Evolutionary conservation across 2,329 filamentous ascomycete genomes (phyloP), one percentile per base, ranked within the genome.

Genomic region (Fusarium sp.): DNA sequence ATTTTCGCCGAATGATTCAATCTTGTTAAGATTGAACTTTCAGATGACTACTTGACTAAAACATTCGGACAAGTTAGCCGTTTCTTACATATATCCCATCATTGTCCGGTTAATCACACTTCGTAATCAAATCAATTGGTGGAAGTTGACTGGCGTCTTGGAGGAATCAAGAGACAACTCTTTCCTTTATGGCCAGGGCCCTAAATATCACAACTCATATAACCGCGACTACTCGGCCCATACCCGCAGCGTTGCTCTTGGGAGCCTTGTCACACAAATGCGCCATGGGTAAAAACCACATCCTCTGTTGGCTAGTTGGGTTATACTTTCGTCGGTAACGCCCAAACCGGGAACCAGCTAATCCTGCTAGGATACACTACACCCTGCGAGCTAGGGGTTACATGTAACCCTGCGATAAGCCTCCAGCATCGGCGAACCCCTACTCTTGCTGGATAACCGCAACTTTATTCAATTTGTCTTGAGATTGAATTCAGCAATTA

Each of bases 331-430:
- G 35, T 45, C 56, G 33, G 51, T 27, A 69, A 54, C 45, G 33
- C 56, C 65, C 37, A 62, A 54, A 67, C 35, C 45, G 33, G 65
- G 63, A 66, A 62, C 48, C 50, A 61, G 51, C n/a, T 37, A 37
- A 37, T 62, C 61, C 65, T 62, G 51, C 48, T 69, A 41, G 41
- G 49, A 52, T 58, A 46, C 57, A 50, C 23, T 52, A 45, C 25
- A 57, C 61, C 53, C 55, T 60, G 43, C 37, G 30, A 54, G 37
- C 62, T 47, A 52, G 65, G 30, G 65, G 61, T 49, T 52, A 14
- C 33, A 57, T 67, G 65, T 41, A 40, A 69, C 65, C 65, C 51
- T 67, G 23, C 22, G 54, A 39, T 49, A 51, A 62, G 40, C 52
- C 51, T 65, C 40, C 47, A 56, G 44, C 58, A 49, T 51, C 50